These are phyloP conservation scores for Phylloporus arenicola DNA, from an alignment of 768 basidiomycete species.

Conservation along the genomic window DNA sequence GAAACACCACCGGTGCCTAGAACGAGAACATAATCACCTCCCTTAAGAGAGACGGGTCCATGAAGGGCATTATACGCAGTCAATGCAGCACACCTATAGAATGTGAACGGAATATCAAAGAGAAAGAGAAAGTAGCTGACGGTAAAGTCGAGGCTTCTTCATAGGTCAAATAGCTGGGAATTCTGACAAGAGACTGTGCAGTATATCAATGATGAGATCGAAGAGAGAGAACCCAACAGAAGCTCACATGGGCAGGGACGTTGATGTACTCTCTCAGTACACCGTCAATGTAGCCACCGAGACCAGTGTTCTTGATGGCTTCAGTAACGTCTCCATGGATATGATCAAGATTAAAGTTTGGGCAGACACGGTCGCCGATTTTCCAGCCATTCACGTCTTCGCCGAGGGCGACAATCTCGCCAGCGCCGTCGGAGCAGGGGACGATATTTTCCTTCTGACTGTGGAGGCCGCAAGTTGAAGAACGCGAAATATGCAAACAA, in stretches of 20 bases:
- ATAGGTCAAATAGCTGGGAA: conserved; percentile 54
- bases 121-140: conserved; percentile 26
- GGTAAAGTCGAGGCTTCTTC: conserved; percentile 64
- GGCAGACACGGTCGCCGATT: conserved; percentile 50
- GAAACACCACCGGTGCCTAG: conserved; percentile 56
- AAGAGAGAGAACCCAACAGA: too few relatives aligned
- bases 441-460: conserved; percentile 20
- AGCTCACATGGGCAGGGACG: conserved; percentile 28
- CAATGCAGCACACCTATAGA: conserved; percentile 47
- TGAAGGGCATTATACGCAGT: conserved; percentile 37
- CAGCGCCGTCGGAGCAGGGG: conserved; percentile 48
- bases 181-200: conserved; percentile 24
- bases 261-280: conserved; percentile 48
- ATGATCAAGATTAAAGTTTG: conserved; percentile 48
- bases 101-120: neutral
- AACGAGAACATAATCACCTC: conserved; percentile 54
- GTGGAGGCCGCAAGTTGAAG: conserved; percentile 27
- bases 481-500: neutral
- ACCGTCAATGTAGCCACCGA: conserved; percentile 48
- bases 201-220: too few relatives aligned
- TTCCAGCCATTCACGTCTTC: conserved; percentile 40
- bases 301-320: conserved; percentile 24
- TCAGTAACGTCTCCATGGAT: conserved; percentile 40
- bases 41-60: conserved; percentile 46
- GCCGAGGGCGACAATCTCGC: conserved; percentile 42